Evolutionary conservation across 2,329 filamentous ascomycete species (phyloP).

Genomic region (Penicillium thymicola): DNA sequence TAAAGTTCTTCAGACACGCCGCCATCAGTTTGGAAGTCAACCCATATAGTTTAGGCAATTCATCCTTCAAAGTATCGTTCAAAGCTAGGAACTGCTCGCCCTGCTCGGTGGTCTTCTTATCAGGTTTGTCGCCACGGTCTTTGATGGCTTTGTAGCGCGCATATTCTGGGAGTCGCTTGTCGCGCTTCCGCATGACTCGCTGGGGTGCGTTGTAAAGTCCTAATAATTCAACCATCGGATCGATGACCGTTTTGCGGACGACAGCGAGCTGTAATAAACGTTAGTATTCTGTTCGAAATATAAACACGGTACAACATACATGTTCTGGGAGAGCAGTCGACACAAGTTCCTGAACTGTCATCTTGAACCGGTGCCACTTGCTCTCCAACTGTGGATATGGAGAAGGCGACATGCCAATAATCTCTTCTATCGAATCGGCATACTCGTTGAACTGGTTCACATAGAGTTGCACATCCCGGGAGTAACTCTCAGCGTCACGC

Average conservation of each 20-base stretch:
- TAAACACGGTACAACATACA: conserved; percentile 47
- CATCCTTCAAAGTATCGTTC: conserved; percentile 89
- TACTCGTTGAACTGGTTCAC: conserved; percentile 79
- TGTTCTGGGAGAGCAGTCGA: conserved; percentile 80
- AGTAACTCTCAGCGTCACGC: conserved; percentile 90
- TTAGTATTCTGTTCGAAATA: conserved; percentile 6
- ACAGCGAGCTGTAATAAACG: conserved; percentile 49
- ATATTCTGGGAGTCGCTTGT: conserved; percentile 88
- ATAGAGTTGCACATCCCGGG: conserved; percentile 73
- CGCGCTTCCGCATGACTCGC: conserved; percentile 87
- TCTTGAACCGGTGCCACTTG: conserved; percentile 90
- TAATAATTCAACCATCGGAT: conserved; percentile 75
- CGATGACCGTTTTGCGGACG: conserved; percentile 78
- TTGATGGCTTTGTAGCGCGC: conserved; percentile 75
- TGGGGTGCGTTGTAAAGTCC: conserved; percentile 79
- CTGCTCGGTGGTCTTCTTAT: conserved; percentile 77
- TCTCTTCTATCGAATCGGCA: conserved; percentile 75
- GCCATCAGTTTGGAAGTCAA: conserved; percentile 82
- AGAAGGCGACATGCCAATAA: conserved; percentile 67
- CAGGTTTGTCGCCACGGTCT: conserved; percentile 77
- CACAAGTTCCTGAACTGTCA: conserved; percentile 81
- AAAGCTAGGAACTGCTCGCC: conserved; percentile 87
- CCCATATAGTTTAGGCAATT: conserved; percentile 77
- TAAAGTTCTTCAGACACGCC: conserved; percentile 76
- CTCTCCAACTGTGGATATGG: conserved; percentile 81